A percentile compares a stretch with the other conserved stretches of the same genome.
phyloP scores from a whole-genome alignment of 1,284 basidiomycete genomes.

The Bondarzewia mesenterica region DNA sequence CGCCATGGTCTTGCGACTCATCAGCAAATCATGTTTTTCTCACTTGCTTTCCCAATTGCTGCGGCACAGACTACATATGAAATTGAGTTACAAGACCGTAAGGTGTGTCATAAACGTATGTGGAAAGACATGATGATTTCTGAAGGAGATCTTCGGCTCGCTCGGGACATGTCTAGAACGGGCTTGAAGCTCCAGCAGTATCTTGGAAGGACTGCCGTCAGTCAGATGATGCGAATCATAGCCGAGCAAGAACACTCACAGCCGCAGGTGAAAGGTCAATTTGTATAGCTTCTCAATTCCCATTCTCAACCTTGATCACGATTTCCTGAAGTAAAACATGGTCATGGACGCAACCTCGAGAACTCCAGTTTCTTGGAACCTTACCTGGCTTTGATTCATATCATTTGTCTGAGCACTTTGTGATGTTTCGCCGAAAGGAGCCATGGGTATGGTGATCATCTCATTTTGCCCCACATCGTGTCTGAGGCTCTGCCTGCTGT shows the following conservation, averaged over 20 bases:
- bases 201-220: background rate
- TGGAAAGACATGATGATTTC: too few relatives aligned
- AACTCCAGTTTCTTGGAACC: background rate
- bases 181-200: background rate
- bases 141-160: too few relatives aligned
- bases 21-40: too few relatives aligned
- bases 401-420: background rate
- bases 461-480: background rate
- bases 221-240: background rate
- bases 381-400: background rate
- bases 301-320: background rate
- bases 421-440: background rate
- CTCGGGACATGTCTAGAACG: too few relatives aligned
- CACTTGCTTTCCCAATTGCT: too few relatives aligned
- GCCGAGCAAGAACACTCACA: background rate
- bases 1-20: too few relatives aligned
- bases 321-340: background rate
- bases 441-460: background rate
- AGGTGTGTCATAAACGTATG: too few relatives aligned
- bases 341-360: too few relatives aligned
- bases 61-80: too few relatives aligned
- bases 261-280: background rate
- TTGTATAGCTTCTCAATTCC: background rate
- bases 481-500: background rate
- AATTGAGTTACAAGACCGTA: too few relatives aligned